These are phyloP conservation scores for Fusarium illudens DNA, from an alignment of 2,329 filamentous ascomycete species.

Conservation along the genomic window DNA sequence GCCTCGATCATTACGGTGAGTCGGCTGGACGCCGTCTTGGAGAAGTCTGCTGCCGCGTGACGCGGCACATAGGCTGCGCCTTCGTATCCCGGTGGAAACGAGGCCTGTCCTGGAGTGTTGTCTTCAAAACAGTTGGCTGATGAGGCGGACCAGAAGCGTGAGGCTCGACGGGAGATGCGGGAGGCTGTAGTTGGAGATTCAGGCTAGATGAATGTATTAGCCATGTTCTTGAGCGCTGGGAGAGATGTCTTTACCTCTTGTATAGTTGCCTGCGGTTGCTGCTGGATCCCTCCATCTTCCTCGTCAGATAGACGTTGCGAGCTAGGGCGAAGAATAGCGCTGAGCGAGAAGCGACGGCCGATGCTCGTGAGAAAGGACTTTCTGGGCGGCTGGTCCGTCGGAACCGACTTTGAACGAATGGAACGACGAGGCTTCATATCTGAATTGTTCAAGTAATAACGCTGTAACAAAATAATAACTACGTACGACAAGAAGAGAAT, in stretches of 20 bases:
- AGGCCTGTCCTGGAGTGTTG: constrained; percentile 1
- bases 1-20: constrained; percentile 29
- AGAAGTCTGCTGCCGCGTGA: constrained; percentile 45
- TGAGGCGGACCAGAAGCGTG: constrained; percentile 37
- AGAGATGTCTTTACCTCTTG: constrained; percentile 4
- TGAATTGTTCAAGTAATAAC: neutral
- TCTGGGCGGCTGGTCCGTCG: constrained; percentile 3
- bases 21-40: constrained; percentile 32
- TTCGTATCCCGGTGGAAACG: constrained; percentile 12
- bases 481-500: constrained; percentile 1
- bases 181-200: neutral
- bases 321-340: constrained; percentile 4
- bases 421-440: constrained; percentile 25
- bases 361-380: constrained; percentile 27
- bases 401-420: constrained; percentile 28
- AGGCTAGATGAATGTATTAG: constrained; percentile 7
- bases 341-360: constrained; percentile 24
- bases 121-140: constrained; percentile 32
- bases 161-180: constrained; percentile 31
- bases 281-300: constrained; percentile 7
- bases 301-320: constrained; percentile 26
- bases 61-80: constrained; percentile 41
- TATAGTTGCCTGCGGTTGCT: constrained; percentile 3
- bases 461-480: neutral
- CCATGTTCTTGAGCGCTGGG: too few relatives aligned